Evolutionary conservation across 2,329 filamentous ascomycete species (phyloP).

Genomic region (Hortaea werneckii): DNA sequence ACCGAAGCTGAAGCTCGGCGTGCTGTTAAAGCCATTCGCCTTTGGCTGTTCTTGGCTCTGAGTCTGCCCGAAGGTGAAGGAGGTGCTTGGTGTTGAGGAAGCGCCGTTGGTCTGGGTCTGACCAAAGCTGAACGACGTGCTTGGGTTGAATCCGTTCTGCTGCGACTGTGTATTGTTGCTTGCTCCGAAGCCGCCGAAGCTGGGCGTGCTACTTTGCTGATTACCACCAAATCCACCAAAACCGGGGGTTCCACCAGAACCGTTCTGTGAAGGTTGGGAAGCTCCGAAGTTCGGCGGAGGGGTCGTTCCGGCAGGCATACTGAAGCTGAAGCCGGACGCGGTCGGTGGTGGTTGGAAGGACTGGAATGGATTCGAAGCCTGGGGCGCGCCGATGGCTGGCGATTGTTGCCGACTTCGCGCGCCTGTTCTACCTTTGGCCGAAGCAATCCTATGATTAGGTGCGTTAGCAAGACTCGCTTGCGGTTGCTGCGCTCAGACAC

Average conservation of each 20-base stretch:
- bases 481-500: too few relatives aligned
- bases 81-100: slow-evolving; percentile 1
- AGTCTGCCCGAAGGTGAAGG: slow-evolving; percentile 10
- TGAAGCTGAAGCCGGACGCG: slow-evolving; percentile 8
- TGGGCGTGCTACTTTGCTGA: background rate
- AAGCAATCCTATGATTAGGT: slow-evolving; percentile 1
- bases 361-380: slow-evolving; percentile 6
- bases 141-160: slow-evolving; percentile 6
- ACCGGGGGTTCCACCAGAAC: slow-evolving; percentile 1
- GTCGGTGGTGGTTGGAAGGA: slow-evolving; percentile 6
- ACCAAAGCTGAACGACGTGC: slow-evolving; percentile 2
- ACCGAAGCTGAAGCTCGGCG: slow-evolving; percentile 5
- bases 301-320: slow-evolving; percentile 3
- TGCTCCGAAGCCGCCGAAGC: slow-evolving; percentile 2
- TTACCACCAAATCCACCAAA: slow-evolving; percentile 6
- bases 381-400: slow-evolving; percentile 1
- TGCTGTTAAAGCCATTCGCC: slow-evolving; percentile 5
- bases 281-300: slow-evolving; percentile 4
- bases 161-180: slow-evolving; percentile 3
- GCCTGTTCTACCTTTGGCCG: slow-evolving; percentile 3
- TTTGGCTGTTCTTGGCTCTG: slow-evolving; percentile 6
- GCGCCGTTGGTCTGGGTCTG: slow-evolving; percentile 4
- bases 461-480: too few relatives aligned
- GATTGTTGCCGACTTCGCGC: slow-evolving; percentile 7
- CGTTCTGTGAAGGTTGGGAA: slow-evolving; percentile 1